Evolutionary conservation across 1,284 basidiomycete genomes (phyloP).

Genomic region (Pseudozyma hubeiensis): DNA sequence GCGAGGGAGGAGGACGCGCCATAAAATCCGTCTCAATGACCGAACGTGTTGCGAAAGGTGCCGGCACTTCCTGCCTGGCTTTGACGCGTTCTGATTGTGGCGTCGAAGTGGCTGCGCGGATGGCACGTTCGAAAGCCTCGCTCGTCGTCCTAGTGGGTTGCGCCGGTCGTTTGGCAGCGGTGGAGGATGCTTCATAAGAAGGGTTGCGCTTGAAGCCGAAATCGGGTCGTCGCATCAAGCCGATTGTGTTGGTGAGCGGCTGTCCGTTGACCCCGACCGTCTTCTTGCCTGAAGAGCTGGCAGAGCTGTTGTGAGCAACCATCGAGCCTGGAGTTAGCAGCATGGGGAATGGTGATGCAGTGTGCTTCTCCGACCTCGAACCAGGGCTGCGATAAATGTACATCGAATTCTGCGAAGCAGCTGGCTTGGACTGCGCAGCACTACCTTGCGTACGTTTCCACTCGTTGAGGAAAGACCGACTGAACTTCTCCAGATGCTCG

Average conservation of each 20-base stretch:
- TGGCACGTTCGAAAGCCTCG: slow-evolving; percentile 44
- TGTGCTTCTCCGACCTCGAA: slow-evolving; percentile 24
- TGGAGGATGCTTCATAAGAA: slow-evolving; percentile 28
- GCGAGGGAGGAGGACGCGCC: slow-evolving; percentile 15
- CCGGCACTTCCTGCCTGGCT: slow-evolving; percentile 24
- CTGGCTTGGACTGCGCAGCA: slow-evolving; percentile 9
- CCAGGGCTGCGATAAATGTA: slow-evolving; percentile 22
- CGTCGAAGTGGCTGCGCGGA: slow-evolving; percentile 33
- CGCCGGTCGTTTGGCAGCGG: slow-evolving; percentile 22
- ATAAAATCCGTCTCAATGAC: slow-evolving; percentile 46
- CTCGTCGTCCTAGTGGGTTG: slow-evolving; percentile 21
- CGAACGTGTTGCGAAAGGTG: slow-evolving; percentile 39
- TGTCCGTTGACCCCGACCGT: slow-evolving; percentile 19
- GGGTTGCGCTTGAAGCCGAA: slow-evolving; percentile 36
- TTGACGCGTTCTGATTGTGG: slow-evolving; percentile 37
- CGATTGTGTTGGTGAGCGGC: not conserved
- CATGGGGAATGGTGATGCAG: slow-evolving; percentile 18
- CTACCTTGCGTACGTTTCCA: slow-evolving; percentile 40
- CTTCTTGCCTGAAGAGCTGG: slow-evolving; percentile 24
- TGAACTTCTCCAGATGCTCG: slow-evolving; percentile 49
- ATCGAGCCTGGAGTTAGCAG: slow-evolving; percentile 19
- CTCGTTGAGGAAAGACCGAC: slow-evolving; percentile 39
- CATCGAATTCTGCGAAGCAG: not conserved
- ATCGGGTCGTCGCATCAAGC: slow-evolving; percentile 37
- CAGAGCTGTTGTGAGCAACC: not conserved